These are phyloP conservation scores for Cruciata laevipes DNA, from an alignment of 257 asterid species.

Conservation along the genomic window DNA sequence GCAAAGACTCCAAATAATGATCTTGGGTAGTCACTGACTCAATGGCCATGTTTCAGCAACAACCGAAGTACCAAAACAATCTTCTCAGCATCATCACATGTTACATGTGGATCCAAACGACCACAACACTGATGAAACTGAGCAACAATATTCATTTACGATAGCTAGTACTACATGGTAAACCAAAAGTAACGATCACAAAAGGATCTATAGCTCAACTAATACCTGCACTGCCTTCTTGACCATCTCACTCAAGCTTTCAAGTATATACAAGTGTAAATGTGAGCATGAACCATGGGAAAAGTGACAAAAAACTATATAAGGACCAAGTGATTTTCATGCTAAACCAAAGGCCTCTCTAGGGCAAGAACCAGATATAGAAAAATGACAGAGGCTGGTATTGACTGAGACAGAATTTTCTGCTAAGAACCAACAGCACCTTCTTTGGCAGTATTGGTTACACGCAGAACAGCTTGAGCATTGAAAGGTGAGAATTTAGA, in stretches of 20 bases:
- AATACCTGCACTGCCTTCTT: slow-evolving; percentile 29
- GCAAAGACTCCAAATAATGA: not conserved
- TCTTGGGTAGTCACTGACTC: not conserved
- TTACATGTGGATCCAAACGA: slow-evolving; percentile 5
- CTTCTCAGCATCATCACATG: not conserved
- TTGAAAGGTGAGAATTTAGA: slow-evolving; percentile 79
- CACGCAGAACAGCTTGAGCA: slow-evolving; percentile 93
- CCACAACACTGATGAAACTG: not conserved
- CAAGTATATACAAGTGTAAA: slow-evolving; percentile 66
- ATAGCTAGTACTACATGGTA: slow-evolving; percentile 27
- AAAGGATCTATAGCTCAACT: slow-evolving; percentile 29
- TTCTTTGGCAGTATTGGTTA: slow-evolving; percentile 57
- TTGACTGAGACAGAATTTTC: slow-evolving; percentile 15
- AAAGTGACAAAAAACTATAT: slow-evolving; percentile 23
- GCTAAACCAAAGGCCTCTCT: slow-evolving; percentile 45
- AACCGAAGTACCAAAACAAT: not conserved
- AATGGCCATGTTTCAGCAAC: not conserved
- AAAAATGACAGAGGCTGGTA: slow-evolving; percentile 20
- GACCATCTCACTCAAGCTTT: slow-evolving; percentile 41
- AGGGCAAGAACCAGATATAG: slow-evolving; percentile 26
- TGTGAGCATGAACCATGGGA: slow-evolving; percentile 18
- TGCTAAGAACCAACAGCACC: slow-evolving; percentile 57
- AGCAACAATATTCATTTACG: slow-evolving; percentile 18
- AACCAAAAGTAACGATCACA: slow-evolving; percentile 19
- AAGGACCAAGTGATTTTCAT: slow-evolving; percentile 15